These are phyloP conservation scores for Colletotrichum tanaceti DNA, from an alignment of 2,329 filamentous ascomycete genomes.

Conservation along the genomic window DNA sequence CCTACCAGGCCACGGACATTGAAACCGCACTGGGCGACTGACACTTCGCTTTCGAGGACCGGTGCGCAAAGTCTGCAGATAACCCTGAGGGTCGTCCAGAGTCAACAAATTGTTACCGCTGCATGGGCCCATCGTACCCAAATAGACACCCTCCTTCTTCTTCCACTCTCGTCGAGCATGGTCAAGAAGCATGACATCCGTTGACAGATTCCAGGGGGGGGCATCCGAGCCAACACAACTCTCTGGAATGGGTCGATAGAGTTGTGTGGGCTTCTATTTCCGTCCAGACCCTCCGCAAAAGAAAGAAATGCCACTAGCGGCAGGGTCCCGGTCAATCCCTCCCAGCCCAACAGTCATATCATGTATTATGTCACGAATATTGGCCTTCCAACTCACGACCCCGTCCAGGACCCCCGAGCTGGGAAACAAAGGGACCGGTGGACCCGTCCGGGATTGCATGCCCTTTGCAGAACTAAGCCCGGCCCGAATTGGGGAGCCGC, in stretches of 20 bases:
- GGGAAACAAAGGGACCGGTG: not conserved
- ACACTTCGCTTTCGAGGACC: too few species aligned
- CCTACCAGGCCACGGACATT: too few species aligned
- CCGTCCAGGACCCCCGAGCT: too few species aligned
- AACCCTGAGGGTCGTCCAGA: too few species aligned
- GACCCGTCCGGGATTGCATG: not conserved
- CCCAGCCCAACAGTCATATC: too few species aligned
- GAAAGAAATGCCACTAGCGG: not conserved
- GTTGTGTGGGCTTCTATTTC: not conserved
- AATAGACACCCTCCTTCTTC: not conserved
- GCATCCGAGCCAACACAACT: not conserved
- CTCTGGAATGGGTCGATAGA: too few species aligned
- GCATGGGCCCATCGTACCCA: not conserved
- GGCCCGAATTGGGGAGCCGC: not conserved
- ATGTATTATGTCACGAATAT: too few species aligned
- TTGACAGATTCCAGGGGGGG: not conserved
- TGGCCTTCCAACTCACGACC: not conserved
- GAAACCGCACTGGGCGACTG: too few species aligned
- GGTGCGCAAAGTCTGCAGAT: too few species aligned
- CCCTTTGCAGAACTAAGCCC: slow-evolving; percentile 9
- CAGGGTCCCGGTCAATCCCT: not conserved
- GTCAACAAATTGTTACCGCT: not conserved
- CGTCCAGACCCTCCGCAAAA: not conserved
- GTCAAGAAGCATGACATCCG: not conserved
- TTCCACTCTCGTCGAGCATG: not conserved